These are phyloP conservation scores for Tricharina praecox DNA, from an alignment of 495 filamentous ascomycete species.

Conservation along the genomic window DNA sequence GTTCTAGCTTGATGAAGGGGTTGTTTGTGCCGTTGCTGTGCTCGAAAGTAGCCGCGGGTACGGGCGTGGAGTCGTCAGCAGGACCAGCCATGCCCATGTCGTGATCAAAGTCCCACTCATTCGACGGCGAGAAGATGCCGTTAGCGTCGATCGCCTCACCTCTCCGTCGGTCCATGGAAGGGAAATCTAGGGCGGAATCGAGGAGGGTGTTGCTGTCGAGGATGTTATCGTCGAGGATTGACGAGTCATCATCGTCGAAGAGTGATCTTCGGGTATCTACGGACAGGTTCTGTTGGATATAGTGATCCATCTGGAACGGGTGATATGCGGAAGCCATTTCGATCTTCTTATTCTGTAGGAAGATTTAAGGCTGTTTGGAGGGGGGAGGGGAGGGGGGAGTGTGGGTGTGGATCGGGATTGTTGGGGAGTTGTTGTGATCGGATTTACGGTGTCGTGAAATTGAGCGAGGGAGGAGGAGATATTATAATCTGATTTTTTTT, in stretches of 20 bases:
- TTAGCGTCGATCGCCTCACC: constrained; percentile 56
- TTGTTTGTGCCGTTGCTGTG: constrained; percentile 33
- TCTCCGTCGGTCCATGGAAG: constrained; percentile 48
- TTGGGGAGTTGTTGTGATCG: too few relatives aligned
- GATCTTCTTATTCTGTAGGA: too few relatives aligned
- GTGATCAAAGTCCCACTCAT: constrained; percentile 41
- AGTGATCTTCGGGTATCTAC: constrained; percentile 29
- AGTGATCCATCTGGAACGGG: constrained; percentile 26
- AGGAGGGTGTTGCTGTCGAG: constrained; percentile 47
- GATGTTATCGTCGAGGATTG: constrained; percentile 72
- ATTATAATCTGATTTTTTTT: background rate
- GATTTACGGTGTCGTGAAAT: constrained; percentile 1
- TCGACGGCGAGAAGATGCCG: constrained; percentile 46
- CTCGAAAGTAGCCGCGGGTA: constrained; percentile 26
- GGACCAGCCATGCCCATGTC: constrained; percentile 36
- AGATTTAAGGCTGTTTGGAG: too few relatives aligned
- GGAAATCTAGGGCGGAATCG: constrained; percentile 52
- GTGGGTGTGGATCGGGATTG: too few relatives aligned
- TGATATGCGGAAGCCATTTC: constrained; percentile 25
- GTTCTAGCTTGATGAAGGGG: constrained; percentile 31
- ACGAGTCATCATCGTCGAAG: constrained; percentile 66
- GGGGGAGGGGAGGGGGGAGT: background rate
- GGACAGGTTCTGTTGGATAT: constrained; percentile 22
- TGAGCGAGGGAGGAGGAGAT: constrained; percentile 1
- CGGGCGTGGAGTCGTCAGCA: constrained; percentile 26